Conservation (phyloP, 202 grass and related monocot genomes). For the Tripidium arundinaceum region DNA sequence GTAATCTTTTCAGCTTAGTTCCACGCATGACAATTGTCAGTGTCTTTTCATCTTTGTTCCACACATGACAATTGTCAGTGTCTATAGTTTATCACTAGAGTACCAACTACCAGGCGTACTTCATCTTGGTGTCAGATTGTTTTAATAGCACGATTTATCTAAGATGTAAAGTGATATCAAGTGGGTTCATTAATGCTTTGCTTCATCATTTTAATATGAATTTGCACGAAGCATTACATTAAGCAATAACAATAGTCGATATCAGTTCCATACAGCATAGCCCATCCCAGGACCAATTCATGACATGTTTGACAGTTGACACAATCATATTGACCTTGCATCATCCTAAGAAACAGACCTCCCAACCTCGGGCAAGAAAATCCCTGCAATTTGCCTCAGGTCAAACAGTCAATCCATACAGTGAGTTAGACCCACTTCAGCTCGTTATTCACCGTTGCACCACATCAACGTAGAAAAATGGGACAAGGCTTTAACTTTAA, state of each 20-base stretch:
- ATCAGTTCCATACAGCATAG: too few species aligned
- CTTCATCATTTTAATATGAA: background rate
- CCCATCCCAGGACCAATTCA: too few species aligned
- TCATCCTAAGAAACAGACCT: background rate
- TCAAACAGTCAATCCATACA: background rate
- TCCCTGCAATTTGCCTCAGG: background rate
- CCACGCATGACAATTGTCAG: background rate
- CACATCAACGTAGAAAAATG: background rate
- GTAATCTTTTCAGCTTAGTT: background rate
- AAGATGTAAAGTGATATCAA: background rate
- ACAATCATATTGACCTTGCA: background rate
- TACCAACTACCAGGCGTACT: background rate
- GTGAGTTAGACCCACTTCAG: background rate
- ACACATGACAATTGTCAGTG: too few species aligned
- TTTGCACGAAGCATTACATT: background rate
- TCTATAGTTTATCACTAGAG: too few species aligned
- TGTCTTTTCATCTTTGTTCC: background rate
- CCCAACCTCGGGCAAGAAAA: too few species aligned
- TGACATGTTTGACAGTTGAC: background rate
- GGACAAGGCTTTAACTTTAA: background rate
- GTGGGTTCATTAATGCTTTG: background rate
- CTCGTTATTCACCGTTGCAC: background rate
- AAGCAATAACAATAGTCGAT: too few species aligned
- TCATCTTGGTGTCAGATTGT: background rate
- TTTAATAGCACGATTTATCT: background rate